Evolutionary conservation across 2,329 filamentous ascomycete genomes (phyloP), one percentile per base, ranked within the genome.

Genomic region (Stachybotrys echinatus): DNA sequence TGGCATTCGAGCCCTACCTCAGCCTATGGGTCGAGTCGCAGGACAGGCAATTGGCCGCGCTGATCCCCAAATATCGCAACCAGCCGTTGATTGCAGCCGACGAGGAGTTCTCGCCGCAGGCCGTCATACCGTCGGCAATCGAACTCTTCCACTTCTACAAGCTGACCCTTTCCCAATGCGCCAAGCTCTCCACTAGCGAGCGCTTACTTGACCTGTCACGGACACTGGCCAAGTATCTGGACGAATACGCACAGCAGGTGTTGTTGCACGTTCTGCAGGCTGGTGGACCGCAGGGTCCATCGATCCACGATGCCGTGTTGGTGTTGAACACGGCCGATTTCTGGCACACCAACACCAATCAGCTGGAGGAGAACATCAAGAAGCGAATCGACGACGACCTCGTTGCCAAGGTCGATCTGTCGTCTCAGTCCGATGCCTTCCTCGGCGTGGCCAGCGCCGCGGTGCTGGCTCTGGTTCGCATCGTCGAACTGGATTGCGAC

Each of bases 121-220:
- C 89, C 42, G 92, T 99, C 50, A 92, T 96, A 51, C 79, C 87
- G 2, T 97, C 94, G 0, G 95, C 94, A 4, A 96, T 95, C 43
- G 94, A 99, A 64, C 80, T 99, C 1, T 99, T 99, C 70, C 90
- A 96, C 61, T 96, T 96, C 65, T 99, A 99, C 71, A 90, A 95
- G 53, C 81, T 92, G 52, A 92, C 90, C 0, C 73, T 99, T 34
- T 90, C 91, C 4, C 94, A 99, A 70, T 99, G 94, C 68, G 91
- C 94, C 4, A 97, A 96, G 67, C 77, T 99, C 1, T 97, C 94
- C 0, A 96, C 92, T 0, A 88, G 91, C n/a, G 85, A 87, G 49
- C 84, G 90, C 39, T 73, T 99, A 40, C 76, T 95, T 12, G 92
- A 99, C 56, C 73, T 99, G 8, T 87, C 91, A 0, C 88, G 80